Evolutionary conservation across 176 grass and related monocot species (phyloP).

Genomic region (Saccharum spontaneum): DNA sequence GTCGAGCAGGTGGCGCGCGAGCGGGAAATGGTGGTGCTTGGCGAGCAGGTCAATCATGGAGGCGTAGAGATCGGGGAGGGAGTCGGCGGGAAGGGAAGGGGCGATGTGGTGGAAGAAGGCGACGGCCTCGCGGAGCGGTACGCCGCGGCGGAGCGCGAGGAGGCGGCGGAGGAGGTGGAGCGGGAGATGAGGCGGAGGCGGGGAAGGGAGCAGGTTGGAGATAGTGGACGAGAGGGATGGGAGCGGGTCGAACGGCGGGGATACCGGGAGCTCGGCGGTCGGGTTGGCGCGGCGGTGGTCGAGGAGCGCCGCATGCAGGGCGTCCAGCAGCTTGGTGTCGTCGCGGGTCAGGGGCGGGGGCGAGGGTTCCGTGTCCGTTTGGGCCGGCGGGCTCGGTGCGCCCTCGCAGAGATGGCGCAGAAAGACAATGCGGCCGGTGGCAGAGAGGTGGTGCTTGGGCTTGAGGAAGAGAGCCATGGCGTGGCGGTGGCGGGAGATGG

Average conservation of each 20-base stretch:
- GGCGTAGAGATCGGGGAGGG: conserved; percentile 39
- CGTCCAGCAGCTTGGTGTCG: conserved; percentile 61
- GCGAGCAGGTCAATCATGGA: conserved; percentile 67
- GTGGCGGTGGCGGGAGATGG: not conserved
- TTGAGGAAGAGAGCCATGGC: conserved; percentile 72
- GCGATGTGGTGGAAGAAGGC: conserved; percentile 69
- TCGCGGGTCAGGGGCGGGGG: conserved; percentile 31
- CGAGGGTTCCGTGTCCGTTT: not conserved
- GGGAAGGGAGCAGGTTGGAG: conserved; percentile 40
- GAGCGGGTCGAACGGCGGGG: conserved; percentile 41
- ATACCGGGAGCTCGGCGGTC: not conserved
- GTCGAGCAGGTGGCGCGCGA: conserved; percentile 81
- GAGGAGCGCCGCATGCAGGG: conserved; percentile 60
- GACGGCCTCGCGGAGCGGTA: conserved; percentile 65
- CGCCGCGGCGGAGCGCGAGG: conserved; percentile 60
- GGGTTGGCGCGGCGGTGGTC: conserved; percentile 66
- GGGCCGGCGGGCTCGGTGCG: not conserved
- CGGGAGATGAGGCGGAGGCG: conserved; percentile 44
- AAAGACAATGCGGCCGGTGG: conserved; percentile 15
- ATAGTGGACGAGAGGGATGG: conserved; percentile 38
- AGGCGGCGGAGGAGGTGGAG: conserved; percentile 56
- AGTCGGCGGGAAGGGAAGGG: conserved; percentile 30
- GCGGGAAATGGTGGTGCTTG: conserved; percentile 66
- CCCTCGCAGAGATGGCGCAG: conserved; percentile 39
- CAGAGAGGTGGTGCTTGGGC: conserved; percentile 30